A percentile compares a stretch with the other conserved stretches of the same genome.
These are phyloP conservation scores for Aspergillus panamensis DNA, from an alignment of 495 filamentous ascomycete genomes.

Conservation along the genomic window DNA sequence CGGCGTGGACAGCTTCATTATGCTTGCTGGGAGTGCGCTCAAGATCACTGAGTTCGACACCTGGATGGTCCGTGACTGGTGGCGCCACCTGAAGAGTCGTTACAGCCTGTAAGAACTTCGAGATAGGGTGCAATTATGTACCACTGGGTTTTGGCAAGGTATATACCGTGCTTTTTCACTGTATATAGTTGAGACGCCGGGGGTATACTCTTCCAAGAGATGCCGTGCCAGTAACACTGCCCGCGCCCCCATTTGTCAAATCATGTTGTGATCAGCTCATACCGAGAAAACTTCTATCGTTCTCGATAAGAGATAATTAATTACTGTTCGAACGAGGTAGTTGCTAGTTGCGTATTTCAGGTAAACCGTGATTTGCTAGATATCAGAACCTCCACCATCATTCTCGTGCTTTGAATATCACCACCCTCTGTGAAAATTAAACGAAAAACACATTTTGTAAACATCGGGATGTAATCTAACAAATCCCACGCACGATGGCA, in stretches of 20 bases:
- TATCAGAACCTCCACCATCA: no score
- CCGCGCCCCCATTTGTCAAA: not conserved
- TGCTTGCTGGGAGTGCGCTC: conserved; percentile 17
- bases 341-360: no score
- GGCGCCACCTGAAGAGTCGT: conserved; percentile 19
- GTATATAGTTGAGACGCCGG: not conserved
- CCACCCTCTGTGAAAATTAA: no score
- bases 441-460: no score
- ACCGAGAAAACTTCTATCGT: no score
- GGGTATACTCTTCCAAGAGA: not conserved
- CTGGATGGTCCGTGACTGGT: conserved; percentile 23
- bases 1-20: conserved; percentile 18
- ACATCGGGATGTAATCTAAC: no score
- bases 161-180: not conserved
- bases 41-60: conserved; percentile 21
- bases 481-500: not conserved
- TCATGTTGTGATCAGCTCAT: not conserved
- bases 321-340: no score
- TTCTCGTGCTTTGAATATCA: no score
- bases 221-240: not conserved
- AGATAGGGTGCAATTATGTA: no score
- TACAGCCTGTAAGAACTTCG: conserved; percentile 9
- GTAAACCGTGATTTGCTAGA: no score
- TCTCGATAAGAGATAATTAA: no score
- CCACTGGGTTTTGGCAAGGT: not conserved